Evolutionary conservation across 305 asterid genomes (phyloP), one percentile per base, ranked within the genome.

Genomic region (Nicotiana rustica): DNA sequence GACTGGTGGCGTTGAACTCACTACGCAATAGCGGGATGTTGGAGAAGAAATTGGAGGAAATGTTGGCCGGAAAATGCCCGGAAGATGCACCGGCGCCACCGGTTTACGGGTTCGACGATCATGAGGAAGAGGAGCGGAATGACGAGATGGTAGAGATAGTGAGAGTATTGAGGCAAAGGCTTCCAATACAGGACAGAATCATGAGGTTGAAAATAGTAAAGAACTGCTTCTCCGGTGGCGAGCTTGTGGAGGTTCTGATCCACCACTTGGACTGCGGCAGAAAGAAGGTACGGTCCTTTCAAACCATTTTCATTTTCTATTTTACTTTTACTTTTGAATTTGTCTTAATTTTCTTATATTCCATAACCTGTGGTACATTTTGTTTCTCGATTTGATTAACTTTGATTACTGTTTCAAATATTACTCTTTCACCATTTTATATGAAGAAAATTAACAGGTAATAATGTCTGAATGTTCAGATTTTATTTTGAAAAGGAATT

Each of bases 101-200:
- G 31, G 94, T 88, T 9, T 96, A 96, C 79, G 99, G 98, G 0
- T 93, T 93, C 36, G 97, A 93, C 29, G 98, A 94, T 57, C 87
- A 77, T 2, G 86, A 67, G 85, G 93, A 81, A 25, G 95, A 84
- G 83, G 87, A 79, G 82, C 77, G 60, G 80, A 84, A 25, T 87
- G 99, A 96, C 33, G 95, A 90, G 85, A 85, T 92, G 90, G 91
- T 91, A 85, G 89, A 81, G 84, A 81, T 91, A n/a, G 97, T 88
- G 61, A 90, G 86, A 87, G 88, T 92, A 25, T 89, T 92, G 81
- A 85, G 98, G 75, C 92, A 86, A 84, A 89, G 86, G 77, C 89
- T 96, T 36, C 98, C 99, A 21, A 96, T 96, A 59, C 96, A 90
- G 84, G 98, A 96, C 69, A 89, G 98, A n/a, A 79, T 96, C 56